A percentile compares a stretch with the other conserved stretches of the same genome.
These are phyloP conservation scores for Apodospora peruviana DNA, from an alignment of 495 filamentous ascomycete species.

Conservation along the genomic window DNA sequence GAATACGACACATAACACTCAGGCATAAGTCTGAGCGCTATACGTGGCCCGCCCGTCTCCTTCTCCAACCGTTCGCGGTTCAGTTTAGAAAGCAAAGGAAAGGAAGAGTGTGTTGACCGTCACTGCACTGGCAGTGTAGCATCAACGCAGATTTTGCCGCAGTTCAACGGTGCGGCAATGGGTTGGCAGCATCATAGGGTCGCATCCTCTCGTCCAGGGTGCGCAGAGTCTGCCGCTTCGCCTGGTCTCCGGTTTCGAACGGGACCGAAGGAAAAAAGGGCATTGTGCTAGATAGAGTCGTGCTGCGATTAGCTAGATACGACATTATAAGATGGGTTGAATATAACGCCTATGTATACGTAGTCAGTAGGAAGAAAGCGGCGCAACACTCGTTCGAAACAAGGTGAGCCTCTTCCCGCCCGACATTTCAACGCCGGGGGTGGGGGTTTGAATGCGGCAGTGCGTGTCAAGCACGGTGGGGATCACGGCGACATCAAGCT, in stretches of 20 bases:
- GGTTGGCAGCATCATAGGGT: slow-evolving; percentile 8
- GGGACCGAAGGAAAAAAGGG: slow-evolving; percentile 5
- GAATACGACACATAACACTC: not conserved
- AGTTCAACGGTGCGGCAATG: slow-evolving; percentile 5
- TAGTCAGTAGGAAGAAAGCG: not conserved
- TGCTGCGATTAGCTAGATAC: not conserved
- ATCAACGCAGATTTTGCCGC: slow-evolving; percentile 18
- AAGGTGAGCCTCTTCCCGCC: not conserved
- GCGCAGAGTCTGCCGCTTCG: slow-evolving; percentile 12
- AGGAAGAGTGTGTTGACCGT: too few species aligned
- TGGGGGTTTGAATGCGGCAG: not conserved
- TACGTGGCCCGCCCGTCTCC: not conserved
- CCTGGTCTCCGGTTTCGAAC: slow-evolving; percentile 6
- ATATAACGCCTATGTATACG: not conserved
- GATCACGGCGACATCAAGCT: not conserved
- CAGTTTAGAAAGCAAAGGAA: not conserved
- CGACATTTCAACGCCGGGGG: not conserved
- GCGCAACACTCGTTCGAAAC: not conserved
- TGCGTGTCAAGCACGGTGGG: not conserved
- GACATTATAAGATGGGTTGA: not conserved
- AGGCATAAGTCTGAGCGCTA: not conserved
- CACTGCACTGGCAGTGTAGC: slow-evolving; percentile 16
- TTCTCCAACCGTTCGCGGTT: not conserved
- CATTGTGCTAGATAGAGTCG: too few species aligned
- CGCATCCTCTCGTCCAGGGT: slow-evolving; percentile 7